These are phyloP conservation scores for Streptanthus diversifolius DNA, from an alignment of 345 rosid genomes.

Conservation along the genomic window DNA sequence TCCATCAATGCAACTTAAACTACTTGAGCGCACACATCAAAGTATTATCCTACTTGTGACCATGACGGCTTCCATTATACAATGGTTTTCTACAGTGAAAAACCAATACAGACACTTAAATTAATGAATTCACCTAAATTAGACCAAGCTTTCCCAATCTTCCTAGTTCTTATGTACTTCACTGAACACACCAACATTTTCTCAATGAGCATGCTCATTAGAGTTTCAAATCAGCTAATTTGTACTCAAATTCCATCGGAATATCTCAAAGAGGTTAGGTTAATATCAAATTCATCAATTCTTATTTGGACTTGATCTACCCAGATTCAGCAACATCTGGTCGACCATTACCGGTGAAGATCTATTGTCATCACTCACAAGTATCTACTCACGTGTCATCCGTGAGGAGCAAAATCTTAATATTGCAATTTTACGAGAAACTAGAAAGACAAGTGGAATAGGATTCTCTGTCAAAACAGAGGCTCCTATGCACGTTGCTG, in stretches of 20 bases:
- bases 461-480: too few species aligned
- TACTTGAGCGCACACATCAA: conserved; percentile 1
- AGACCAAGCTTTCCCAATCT: neutral
- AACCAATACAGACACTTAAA: neutral
- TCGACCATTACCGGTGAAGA: too few species aligned
- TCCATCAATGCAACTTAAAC: neutral
- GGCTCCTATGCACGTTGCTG: too few species aligned
- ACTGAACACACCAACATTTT: neutral
- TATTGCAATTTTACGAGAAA: too few species aligned
- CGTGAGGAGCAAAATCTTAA: too few species aligned
- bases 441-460: too few species aligned
- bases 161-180: neutral
- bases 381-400: too few species aligned
- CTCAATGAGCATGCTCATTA: neutral
- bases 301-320: too few species aligned
- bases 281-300: too few species aligned
- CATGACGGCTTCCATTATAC: neutral
- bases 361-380: too few species aligned
- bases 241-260: neutral
- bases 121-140: conserved; percentile 15
- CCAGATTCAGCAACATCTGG: too few species aligned
- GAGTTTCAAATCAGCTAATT: neutral
- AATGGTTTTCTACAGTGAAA: neutral
- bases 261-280: neutral
- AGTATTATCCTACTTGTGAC: neutral